Evolutionary conservation across 352 stramenopile species (phyloP), one percentile per base, ranked within the genome.

Genomic region (Globisporangium barbulae): DNA sequence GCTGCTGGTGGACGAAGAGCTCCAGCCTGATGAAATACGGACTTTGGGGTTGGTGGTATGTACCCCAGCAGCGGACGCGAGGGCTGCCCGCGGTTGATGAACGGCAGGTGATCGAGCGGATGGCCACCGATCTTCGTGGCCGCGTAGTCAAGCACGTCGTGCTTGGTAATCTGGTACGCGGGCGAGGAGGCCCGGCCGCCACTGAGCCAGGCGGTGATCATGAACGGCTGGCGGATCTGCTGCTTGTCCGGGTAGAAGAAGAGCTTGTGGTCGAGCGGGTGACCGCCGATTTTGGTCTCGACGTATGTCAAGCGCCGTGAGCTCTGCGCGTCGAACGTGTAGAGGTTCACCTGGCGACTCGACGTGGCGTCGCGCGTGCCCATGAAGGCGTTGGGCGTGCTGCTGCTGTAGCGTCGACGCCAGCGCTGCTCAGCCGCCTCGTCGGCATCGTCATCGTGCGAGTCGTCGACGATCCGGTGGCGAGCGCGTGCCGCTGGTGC

Each of bases 261-360:
- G 21, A 39, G 57, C 42, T 56, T 53, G 68, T 93, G 84, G 65
- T 93, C 84, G 59, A 92, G 69, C 17, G 79, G 68, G 54, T 94
- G 85, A 42, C 85, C 85, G 22, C 83, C 85, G 48, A 92, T 94
- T 67, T 94, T 94, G 0, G 85, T 83, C 65, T 94, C 85, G 19
- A 76, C 67, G 64, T 78, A 90, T 22, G 33, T 45, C 22, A 69
- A 66, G 28, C 42, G 54, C 4, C 41, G 61, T 2, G 65, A 47
- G 44, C 33, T 21, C 17, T 59, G 28, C 17, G 61, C 31, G 53
- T 91, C 69, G 59, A 79, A 92, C 8, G 80, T 70, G 65, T 89
- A 80, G 37, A 94, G 65, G 33, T 83, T 75, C 28, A 92, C 41
- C 41, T 85, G 72, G 22, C 79, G 73, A 2, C 66, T 42, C 10